Base-by-base conservation (phyloP, 805 yeast species). In the Candida maltosa region DNA sequence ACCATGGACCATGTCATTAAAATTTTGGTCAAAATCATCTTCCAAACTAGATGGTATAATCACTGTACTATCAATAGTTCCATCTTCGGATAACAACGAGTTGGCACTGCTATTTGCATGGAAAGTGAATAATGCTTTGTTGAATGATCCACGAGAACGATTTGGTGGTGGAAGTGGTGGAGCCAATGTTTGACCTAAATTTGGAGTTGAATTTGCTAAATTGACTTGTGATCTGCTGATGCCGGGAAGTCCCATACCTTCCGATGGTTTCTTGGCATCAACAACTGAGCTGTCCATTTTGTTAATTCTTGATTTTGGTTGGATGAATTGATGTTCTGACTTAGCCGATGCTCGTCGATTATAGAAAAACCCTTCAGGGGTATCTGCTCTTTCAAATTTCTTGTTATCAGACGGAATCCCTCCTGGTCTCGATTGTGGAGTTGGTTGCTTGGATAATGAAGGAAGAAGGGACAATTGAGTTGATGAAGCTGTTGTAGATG, bases 281-380 rank as follows among this genome's bases (percentile, higher is more conserved):
- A 62, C 46, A 7, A 68, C 62, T 27, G 65, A 59, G 15, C 59
- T 48, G 7, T 52, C 55, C 1, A 59, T 41, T 15, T 48, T 40
- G 37, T 46, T 47, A 37, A 52, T 57, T 24, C 75, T 56, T 2
- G 77, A 64, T 31, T 62, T 59, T 8, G 79, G 79, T 41, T 68
- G 73, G 31, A 73, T 57, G 38, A 55, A 64, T 18, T 62, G 68
- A 9, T 61, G 54, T 4, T 21, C 27, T 11, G 20, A 26, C 10
- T 23, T 17, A 19, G 29, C 25, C 7, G 28, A 23, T 12, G 21
- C 11, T 25, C 41, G n/a, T 31, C 29, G 26, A 17, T 46, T 48
- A 38, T 66, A 65, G 48, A 78, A 77, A 47, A 76, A 76, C 29
- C 75, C 80, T 44, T 76, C 77, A 2, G 73, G 75, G 1, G 81